Evolutionary conservation across 805 yeast species (phyloP).

Genomic region (Lipomyces yamanashiensis): DNA sequence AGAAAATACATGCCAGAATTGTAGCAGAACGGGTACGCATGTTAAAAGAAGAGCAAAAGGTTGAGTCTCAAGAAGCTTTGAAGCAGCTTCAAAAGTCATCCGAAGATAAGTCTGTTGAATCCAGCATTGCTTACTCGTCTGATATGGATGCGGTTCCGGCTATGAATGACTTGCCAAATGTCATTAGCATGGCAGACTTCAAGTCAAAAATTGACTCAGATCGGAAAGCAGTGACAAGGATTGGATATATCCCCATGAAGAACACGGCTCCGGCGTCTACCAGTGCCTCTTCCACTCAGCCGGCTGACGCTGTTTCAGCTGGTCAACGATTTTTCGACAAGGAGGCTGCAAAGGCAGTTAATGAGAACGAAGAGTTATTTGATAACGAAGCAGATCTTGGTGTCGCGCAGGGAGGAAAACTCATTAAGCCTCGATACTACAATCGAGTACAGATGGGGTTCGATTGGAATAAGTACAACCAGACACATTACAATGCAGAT

Average conservation of each 20-base stretch:
- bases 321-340: slow-evolving; percentile 17
- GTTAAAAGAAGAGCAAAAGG: slow-evolving; percentile 8
- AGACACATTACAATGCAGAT: slow-evolving; percentile 44
- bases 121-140: slow-evolving; percentile 11
- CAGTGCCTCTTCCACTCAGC: not conserved
- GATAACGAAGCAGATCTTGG: slow-evolving; percentile 35
- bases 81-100: slow-evolving; percentile 7
- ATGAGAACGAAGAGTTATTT: slow-evolving; percentile 39
- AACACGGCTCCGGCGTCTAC: not conserved
- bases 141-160: slow-evolving; percentile 25
- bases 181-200: not conserved
- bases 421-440: slow-evolving; percentile 41
- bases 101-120: not conserved
- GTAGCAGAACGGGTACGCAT: slow-evolving; percentile 24
- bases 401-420: not conserved
- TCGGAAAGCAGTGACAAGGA: slow-evolving; percentile 27
- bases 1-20: slow-evolving; percentile 21
- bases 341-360: slow-evolving; percentile 16
- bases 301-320: not conserved
- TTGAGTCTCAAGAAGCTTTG: slow-evolving; percentile 18
- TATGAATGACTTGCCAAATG: not conserved
- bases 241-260: slow-evolving; percentile 32
- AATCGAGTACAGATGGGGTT: slow-evolving; percentile 45
- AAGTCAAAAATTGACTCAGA: not conserved
- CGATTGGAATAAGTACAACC: slow-evolving; percentile 48